Evolutionary conservation across 345 rosid species (phyloP), one percentile per base, ranked within the genome.

Genomic region (Linum usitatissimum): DNA sequence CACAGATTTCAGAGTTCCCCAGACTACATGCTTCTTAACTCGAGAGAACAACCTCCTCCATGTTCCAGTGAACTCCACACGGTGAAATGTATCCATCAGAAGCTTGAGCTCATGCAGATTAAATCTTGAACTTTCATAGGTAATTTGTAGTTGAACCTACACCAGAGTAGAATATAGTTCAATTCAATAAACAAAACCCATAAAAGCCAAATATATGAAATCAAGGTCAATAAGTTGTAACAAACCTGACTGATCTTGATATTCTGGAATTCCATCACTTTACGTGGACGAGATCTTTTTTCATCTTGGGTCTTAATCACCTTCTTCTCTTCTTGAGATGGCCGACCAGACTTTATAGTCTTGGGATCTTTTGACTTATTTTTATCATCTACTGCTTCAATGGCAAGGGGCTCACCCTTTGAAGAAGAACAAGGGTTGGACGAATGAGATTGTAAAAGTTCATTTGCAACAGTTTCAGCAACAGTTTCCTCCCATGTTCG

Each of bases 1-100:
- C 55, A 90, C 96, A 38, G 97, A 93, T 83, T 93, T 93, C 39
- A 93, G 68, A 65, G 92, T 96, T 61, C 97, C 99, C 99, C 99
- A 93, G 54, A 90, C 90, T 12, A 93, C 90, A 72, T 90, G 97
- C 77, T 93, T 93, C 82, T 93, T 93, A 48, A 93, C 99, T 62
- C 97, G 85, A 39, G 99, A 90, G 76, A 90, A 90, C n/a, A 93
- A 80, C 72, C 88, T 84, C 75, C 97, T 90, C 99, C 99, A 90
- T 18, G 95, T 90, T 62, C 97, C 97, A 58, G 87, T 84, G 71
- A 93, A 88, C 81, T 86, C 96, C 30, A 61, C 81, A 4, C 88
- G 87, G 67, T 87, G 89, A 77, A 86, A 90, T 20, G 97, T 87
- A 81, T 93, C 99, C 96, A 93, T 93, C 72, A 90, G 79, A 74